Evolutionary conservation across 768 basidiomycete species (phyloP), one percentile per base, ranked within the genome.

Genomic region (Russula earlei): DNA sequence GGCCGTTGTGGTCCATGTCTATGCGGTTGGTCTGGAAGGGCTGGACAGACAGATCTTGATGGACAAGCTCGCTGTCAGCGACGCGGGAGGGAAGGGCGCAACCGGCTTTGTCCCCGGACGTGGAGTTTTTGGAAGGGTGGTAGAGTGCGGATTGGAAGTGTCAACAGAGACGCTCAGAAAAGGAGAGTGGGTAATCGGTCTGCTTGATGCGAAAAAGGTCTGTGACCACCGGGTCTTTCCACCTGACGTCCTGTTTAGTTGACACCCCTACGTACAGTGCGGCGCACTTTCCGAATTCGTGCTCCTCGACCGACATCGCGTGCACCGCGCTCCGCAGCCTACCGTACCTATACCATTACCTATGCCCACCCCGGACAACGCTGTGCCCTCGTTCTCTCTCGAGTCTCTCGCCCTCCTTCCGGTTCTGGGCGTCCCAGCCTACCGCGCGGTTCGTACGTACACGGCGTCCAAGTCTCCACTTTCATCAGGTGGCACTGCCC

Each of bases 201-300:
- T 93, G 59, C 67, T 87, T 66, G 87, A 92, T 64, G 75, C 87
- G 11, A 75, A 77, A 60, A 93, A 91, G 83, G 92, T 91, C 60
- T 62, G 37, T 41, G 42, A 22, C 51, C 60, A 51, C 38, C 57
- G 40, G 44, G 17, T 38, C 4, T 55, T 49, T 52, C 53, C 20
- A 8, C 38, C 17, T 14, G 48, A 20, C 20, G 19, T 61, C 22
- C 54, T 64, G 45, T 58, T 63, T 22, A 49, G 15, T 62, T 67
- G 37, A 63, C 57, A 4, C 36, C 24, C 36, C 19, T 24, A 42
- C 49, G 15, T 47, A 20, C 61, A 92, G 89, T 84, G 81, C 62
- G 92, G 93, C 47, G 88, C 88, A 6, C 76, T 95, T 20, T 77
- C 89, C n/a, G 90, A 96, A 70, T 95, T 91, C 71, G 80, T 95